phyloP scores from a whole-genome alignment of 192 early-diverging fungal species.

The Haplosporangium gracile region DNA sequence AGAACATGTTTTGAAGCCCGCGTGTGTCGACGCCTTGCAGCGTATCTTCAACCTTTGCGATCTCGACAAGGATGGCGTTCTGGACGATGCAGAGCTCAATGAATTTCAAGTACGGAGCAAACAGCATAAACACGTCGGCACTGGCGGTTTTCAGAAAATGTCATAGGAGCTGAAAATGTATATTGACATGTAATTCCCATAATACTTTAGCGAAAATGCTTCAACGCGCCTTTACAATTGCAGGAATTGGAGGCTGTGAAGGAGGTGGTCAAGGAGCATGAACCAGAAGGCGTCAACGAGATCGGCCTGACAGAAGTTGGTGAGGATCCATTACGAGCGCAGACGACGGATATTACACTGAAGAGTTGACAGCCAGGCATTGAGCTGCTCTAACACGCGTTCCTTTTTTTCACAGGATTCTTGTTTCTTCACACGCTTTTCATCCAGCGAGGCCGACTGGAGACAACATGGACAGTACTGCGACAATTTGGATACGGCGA shows the following conservation, averaged over 20 bases:
- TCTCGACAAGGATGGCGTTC: conserved; percentile 89
- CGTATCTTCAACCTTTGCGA: conserved; percentile 98
- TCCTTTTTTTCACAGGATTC: conserved; percentile 72
- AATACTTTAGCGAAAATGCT: conserved; percentile 86
- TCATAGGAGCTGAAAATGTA: neutral
- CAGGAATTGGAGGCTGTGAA: conserved; percentile 98
- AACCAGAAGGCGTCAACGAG: conserved; percentile 88
- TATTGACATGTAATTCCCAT: neutral
- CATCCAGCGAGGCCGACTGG: conserved; percentile 95
- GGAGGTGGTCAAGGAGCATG: conserved; percentile 91
- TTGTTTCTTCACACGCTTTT: conserved; percentile 95
- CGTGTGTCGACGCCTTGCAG: conserved; percentile 90
- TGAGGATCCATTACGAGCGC: conserved; percentile 14
- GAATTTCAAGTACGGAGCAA: conserved; percentile 84
- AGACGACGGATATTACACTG: neutral
- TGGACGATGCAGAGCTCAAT: conserved; percentile 96
- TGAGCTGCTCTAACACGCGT: neutral
- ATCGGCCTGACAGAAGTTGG: conserved; percentile 90
- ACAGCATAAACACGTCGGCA: neutral
- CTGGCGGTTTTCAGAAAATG: neutral
- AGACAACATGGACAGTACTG: conserved; percentile 99
- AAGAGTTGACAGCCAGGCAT: neutral
- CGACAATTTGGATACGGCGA: conserved; percentile 97
- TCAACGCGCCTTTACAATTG: conserved; percentile 94
- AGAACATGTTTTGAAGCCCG: conserved; percentile 91